Conservation (phyloP, 2,329 filamentous ascomycete genomes). For the Aureobasidium melanogenum region DNA sequence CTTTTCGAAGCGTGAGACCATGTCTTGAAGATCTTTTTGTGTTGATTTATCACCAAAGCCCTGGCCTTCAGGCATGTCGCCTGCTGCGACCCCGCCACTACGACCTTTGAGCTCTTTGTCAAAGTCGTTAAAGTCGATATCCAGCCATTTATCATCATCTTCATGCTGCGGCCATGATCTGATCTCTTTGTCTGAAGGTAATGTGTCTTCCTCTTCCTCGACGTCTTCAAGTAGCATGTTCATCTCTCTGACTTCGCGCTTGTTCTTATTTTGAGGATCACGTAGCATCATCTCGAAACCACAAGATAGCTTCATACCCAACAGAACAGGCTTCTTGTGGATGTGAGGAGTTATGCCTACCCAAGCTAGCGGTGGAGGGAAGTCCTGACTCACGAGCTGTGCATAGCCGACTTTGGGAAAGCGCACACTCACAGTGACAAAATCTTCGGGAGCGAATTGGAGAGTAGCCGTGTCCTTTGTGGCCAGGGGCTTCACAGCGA, state of each 20-base stretch:
- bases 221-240: conserved; percentile 68
- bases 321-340: conserved; percentile 41
- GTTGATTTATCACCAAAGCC: conserved; percentile 56
- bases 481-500: conserved; percentile 61
- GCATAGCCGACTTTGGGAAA: conserved; percentile 89
- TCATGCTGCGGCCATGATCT: conserved; percentile 58
- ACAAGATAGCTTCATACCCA: conserved; percentile 82
- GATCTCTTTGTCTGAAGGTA: conserved; percentile 72
- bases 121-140: conserved; percentile 85
- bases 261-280: conserved; percentile 59
- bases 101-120: conserved; percentile 65
- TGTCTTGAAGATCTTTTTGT: conserved; percentile 73
- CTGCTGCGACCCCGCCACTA: conserved; percentile 20
- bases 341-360: conserved; percentile 33
- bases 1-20: conserved; percentile 86
- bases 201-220: conserved; percentile 56
- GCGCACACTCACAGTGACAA: conserved; percentile 68
- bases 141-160: conserved; percentile 83
- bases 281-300: conserved; percentile 82
- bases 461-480: conserved; percentile 46
- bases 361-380: conserved; percentile 55
- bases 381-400: conserved; percentile 79
- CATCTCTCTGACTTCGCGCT: conserved; percentile 63
- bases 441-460: conserved; percentile 65
- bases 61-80: conserved; percentile 17